A percentile compares a stretch with the other conserved stretches of the same genome.
phyloP scores from a whole-genome alignment of 2,329 filamentous ascomycete species.

The Biscogniauxia mediterranea region DNA sequence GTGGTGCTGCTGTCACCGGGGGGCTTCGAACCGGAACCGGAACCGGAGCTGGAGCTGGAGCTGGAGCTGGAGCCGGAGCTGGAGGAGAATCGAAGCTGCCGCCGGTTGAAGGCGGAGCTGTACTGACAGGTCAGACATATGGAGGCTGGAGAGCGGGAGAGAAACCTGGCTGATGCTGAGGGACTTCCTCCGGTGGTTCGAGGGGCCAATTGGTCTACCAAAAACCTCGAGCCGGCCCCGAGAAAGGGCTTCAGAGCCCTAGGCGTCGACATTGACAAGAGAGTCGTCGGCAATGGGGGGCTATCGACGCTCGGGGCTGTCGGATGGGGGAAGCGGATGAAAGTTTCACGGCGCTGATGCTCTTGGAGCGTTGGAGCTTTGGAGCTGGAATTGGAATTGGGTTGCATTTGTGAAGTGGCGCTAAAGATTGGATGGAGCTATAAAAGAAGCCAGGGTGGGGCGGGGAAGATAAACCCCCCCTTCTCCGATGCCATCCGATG shows the following conservation, averaged over 20 bases:
- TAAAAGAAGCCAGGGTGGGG: too few relatives aligned
- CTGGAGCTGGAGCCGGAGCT: constrained; percentile 15
- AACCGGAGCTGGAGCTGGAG: constrained; percentile 26
- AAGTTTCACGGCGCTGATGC: neutral
- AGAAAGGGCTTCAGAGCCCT: constrained; percentile 28
- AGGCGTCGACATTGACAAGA: constrained; percentile 26
- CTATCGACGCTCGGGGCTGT: neutral
- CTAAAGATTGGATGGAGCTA: neutral
- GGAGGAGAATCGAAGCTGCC: constrained; percentile 31
- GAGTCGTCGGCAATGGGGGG: neutral
- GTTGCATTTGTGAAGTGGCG: neutral
- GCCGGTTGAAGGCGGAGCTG: constrained; percentile 17
- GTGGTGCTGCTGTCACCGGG: constrained; percentile 10
- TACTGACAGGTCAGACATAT: constrained; percentile 31
- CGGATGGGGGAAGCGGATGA: neutral
- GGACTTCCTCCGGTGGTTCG: constrained; percentile 13
- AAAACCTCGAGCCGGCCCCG: constrained; percentile 26
- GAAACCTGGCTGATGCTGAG: constrained; percentile 20
- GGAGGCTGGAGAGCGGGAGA: constrained; percentile 15
- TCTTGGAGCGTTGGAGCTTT: neutral
- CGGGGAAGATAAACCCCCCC: too few relatives aligned
- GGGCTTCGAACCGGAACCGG: constrained; percentile 15
- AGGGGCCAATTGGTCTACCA: constrained; percentile 28
- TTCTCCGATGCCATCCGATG: too few relatives aligned
- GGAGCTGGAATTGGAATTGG: neutral